Evolutionary conservation across 176 grass and related monocot species (phyloP).

Genomic region (Hsuehochloa calcarea): DNA sequence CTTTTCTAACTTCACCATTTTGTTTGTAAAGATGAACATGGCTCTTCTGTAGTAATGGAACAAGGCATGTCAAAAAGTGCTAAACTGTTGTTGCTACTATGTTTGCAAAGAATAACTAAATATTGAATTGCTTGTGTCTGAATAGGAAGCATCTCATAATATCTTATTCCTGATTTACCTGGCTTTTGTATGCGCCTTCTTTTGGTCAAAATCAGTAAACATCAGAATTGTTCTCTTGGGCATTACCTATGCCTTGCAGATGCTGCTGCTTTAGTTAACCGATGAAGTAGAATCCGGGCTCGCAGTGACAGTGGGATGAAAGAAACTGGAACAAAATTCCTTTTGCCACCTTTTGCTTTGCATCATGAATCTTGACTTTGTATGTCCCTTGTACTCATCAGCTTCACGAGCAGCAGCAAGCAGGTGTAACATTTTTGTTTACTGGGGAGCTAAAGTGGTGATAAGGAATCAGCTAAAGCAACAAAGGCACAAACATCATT

Average conservation of each 20-base stretch:
- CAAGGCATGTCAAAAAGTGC: background rate
- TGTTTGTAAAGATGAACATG: background rate
- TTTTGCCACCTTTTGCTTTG: conserved; percentile 29
- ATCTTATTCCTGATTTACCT: conserved; percentile 23
- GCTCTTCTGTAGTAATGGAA: background rate
- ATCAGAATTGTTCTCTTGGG: conserved; percentile 18
- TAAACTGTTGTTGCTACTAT: background rate
- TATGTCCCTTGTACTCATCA: background rate
- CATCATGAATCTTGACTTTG: conserved; percentile 38
- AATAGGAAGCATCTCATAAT: conserved; percentile 10
- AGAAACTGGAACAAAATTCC: conserved; percentile 28
- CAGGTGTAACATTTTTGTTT: conserved; percentile 31
- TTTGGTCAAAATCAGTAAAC: conserved; percentile 22
- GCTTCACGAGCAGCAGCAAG: background rate
- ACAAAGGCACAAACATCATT: background rate
- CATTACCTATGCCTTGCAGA: background rate
- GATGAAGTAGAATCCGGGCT: conserved; percentile 20
- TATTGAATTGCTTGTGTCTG: background rate
- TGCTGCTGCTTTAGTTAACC: conserved; percentile 10
- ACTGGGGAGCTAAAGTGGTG: conserved; percentile 12
- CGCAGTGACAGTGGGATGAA: background rate
- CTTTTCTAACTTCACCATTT: background rate
- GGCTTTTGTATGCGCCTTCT: conserved; percentile 4
- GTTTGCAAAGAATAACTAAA: background rate
- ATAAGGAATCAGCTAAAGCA: conserved; percentile 41